Evolutionary conservation across 768 basidiomycete species (phyloP), one percentile per base, ranked within the genome.

Genomic region (Lanmaoa rubissima): DNA sequence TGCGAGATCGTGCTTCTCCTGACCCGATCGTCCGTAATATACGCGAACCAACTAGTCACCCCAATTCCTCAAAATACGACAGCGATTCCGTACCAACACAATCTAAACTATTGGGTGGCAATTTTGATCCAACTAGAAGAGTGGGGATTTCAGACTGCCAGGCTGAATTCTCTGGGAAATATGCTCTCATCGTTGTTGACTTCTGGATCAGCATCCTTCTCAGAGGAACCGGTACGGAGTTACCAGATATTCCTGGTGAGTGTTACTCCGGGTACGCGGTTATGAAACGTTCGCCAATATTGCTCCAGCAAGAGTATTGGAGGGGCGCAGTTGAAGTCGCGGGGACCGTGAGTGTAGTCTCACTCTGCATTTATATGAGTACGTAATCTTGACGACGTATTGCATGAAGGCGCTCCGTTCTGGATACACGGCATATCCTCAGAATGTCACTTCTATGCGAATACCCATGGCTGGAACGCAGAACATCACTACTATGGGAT

Each of bases 91-190:
- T 21, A 44, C 11, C 53, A 54, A 39, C 53, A 36, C 28, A 58
- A 58, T 31, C 19, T 58, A 0, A 54, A 28, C 12, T 54, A 10
- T 32, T 58, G 51, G 52, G 39, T 58, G 1, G 12, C 47, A 2
- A 19, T 48, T 5, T 21, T 32, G 16, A 43, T 58, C 16, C 28
- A 54, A 17, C 35, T 47, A 7, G 39, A 42, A n/a, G 40, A 43
- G 11, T 54, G 52, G 45, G 24, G 32, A 13, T 54, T 54, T 44
- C 53, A 58, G 35, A 48, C 34, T 1, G 28, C 28, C 14, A 36
- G 41, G 28, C 21, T 44, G 40, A 54, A 58, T 13, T 38, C 52
- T 2, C 35, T 58, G 16, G 57, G 57, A n/a, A 44, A 58, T 39
- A 32, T 49, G 46, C 26, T 58, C 2, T 10, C 38, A 7, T 54